Evolutionary conservation across 2,329 filamentous ascomycete species (phyloP).

Genomic region (Pestalotiopsis sp.): DNA sequence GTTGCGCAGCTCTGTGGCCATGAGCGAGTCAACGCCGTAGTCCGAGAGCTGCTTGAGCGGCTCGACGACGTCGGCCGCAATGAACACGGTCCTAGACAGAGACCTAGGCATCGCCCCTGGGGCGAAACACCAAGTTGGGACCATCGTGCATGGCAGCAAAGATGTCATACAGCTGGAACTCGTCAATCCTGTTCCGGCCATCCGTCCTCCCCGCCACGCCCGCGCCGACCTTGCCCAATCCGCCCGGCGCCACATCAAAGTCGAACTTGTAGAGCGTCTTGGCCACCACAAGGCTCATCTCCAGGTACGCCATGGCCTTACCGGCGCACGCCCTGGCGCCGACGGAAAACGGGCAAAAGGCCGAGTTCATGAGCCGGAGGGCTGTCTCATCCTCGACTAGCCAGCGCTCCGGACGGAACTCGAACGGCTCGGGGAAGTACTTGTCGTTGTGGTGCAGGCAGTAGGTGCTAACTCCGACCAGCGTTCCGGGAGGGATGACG

Average conservation of each 20-base stretch:
- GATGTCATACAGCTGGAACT: conserved; percentile 2
- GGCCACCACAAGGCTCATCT: conserved; percentile 23
- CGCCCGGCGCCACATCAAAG: conserved; percentile 7
- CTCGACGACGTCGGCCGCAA: no score
- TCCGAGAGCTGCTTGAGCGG: no score
- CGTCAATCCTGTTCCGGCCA: not conserved
- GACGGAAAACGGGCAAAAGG: conserved; percentile 35
- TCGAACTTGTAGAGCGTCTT: conserved; percentile 22
- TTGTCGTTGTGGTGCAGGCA: conserved; percentile 37
- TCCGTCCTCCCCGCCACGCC: not conserved
- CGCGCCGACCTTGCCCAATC: not conserved
- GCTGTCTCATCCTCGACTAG: conserved; percentile 21
- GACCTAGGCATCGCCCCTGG: not conserved
- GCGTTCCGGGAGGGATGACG: conserved; percentile 36
- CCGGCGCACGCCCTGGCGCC: conserved; percentile 40
- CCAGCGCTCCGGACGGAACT: conserved; percentile 39
- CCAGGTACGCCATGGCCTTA: conserved; percentile 28
- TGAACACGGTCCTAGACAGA: not conserved
- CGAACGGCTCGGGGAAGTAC: conserved; percentile 29
- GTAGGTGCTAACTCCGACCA: conserved; percentile 36
- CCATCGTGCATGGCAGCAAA: conserved; percentile 4
- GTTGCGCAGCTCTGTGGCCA: no score
- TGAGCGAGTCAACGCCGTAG: no score
- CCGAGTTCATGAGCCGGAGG: not conserved
- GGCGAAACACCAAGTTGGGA: not conserved